Percentiles rank a stretch among this genome's conserved stretches.
Conservation (phyloP, 164 flowering plant species). For the Berberis vulgaris region DNA sequence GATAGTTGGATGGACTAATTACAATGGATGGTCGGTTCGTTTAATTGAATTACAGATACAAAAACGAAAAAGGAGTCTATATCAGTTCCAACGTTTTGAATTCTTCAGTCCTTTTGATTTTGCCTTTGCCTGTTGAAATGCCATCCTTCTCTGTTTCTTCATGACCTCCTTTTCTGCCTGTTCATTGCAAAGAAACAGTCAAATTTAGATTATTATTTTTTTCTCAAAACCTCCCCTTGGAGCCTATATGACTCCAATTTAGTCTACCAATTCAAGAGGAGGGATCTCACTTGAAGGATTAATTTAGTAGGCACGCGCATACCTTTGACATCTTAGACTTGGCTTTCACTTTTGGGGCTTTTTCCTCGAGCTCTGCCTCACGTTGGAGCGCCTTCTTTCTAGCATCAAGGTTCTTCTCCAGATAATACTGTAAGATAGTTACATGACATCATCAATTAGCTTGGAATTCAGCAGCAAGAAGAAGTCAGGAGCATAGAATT, state of each 20-base stretch:
- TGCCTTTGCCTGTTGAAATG: slow-evolving; percentile 87
- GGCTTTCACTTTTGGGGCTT: slow-evolving; percentile 85
- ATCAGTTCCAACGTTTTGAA: slow-evolving; percentile 89
- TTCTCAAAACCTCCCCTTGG: not conserved
- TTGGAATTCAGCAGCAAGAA: not conserved
- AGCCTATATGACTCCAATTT: too few species aligned
- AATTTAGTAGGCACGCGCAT: not conserved
- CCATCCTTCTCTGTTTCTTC: slow-evolving; percentile 79
- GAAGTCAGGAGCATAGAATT: too few species aligned
- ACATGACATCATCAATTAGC: not conserved
- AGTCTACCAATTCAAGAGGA: too few species aligned
- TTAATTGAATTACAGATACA: too few species aligned
- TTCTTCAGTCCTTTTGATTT: slow-evolving; percentile 81
- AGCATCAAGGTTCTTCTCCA: slow-evolving; percentile 95
- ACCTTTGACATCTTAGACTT: slow-evolving; percentile 99
- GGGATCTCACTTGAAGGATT: too few species aligned
- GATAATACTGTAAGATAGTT: slow-evolving; percentile 53
- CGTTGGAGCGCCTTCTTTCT: slow-evolving; percentile 67
- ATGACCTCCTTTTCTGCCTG: slow-evolving; percentile 94
- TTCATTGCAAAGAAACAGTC: not conserved
- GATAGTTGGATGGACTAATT: too few species aligned
- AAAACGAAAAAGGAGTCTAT: not conserved
- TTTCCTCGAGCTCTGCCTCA: slow-evolving; percentile 89
- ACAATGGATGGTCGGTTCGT: too few species aligned
- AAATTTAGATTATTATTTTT: not conserved